Evolutionary conservation across 2,329 filamentous ascomycete genomes (phyloP).

Genomic region (Ophiostoma ips): DNA sequence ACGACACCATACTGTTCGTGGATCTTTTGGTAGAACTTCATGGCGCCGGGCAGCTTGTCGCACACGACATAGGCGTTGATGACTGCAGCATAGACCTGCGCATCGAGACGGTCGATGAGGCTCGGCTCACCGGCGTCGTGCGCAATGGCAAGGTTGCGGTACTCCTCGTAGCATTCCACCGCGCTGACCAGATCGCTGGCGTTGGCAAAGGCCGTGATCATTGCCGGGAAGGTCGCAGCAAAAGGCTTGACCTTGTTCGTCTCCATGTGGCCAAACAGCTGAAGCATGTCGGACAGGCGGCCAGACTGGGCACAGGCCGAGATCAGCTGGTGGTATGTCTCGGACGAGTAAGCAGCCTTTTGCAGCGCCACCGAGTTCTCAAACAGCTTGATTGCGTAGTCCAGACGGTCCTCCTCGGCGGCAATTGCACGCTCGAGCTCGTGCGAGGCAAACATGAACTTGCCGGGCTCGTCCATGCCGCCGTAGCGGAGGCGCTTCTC

Average conservation of each 20-base stretch:
- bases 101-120: constrained; percentile 60
- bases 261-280: constrained; percentile 87
- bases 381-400: constrained; percentile 76
- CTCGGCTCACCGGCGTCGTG: constrained; percentile 61
- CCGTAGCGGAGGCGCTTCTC: constrained; percentile 75
- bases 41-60: constrained; percentile 65
- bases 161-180: constrained; percentile 91
- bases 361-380: constrained; percentile 54
- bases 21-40: constrained; percentile 76
- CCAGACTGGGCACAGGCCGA: constrained; percentile 74
- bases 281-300: constrained; percentile 75
- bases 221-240: constrained; percentile 72
- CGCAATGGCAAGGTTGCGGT: constrained; percentile 74
- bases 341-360: constrained; percentile 55
- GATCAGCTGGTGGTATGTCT: constrained; percentile 76
- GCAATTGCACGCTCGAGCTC: constrained; percentile 79
- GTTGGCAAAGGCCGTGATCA: constrained; percentile 87
- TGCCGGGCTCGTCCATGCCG: constrained; percentile 68
- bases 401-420: constrained; percentile 73
- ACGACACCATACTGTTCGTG: constrained; percentile 46
- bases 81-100: constrained; percentile 78
- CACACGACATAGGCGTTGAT: constrained; percentile 79
- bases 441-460: constrained; percentile 79
- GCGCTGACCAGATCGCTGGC: constrained; percentile 73
- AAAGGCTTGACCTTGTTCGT: constrained; percentile 57